phyloP scores from a whole-genome alignment of 2,329 filamentous ascomycete species.

The Raffaelea ambrosiae region DNA sequence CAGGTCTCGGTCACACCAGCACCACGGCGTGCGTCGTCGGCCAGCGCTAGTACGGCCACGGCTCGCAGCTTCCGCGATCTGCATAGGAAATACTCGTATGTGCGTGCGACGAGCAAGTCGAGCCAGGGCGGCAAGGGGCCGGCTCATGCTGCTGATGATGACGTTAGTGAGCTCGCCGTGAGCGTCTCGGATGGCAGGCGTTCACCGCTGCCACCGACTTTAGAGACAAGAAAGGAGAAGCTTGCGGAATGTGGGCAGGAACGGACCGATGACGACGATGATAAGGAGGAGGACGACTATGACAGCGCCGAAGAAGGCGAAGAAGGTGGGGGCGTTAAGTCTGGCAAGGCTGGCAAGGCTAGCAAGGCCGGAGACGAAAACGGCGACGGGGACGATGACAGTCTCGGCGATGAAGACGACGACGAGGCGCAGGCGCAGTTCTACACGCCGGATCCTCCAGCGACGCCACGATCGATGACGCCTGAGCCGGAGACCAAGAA shows the following conservation, averaged over 20 bases:
- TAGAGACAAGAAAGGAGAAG: conserved; percentile 23
- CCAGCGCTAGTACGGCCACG: conserved; percentile 59
- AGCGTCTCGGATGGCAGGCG: conserved; percentile 52
- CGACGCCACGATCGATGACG: conserved; percentile 16
- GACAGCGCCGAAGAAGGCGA: neutral
- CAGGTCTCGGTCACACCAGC: neutral
- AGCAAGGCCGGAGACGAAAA: conserved; percentile 9
- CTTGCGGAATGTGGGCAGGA: neutral
- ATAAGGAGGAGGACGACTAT: conserved; percentile 8
- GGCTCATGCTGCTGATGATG: conserved; percentile 39
- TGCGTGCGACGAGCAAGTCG: conserved; percentile 32
- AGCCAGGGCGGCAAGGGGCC: conserved; percentile 1
- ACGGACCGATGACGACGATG: conserved; percentile 5
- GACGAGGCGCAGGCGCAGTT: conserved; percentile 25
- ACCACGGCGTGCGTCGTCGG: conserved; percentile 43
- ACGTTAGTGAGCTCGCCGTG: conserved; percentile 48
- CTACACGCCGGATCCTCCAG: conserved; percentile 32
- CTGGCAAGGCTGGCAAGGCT: neutral
- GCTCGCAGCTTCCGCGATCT: conserved; percentile 56
- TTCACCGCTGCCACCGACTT: conserved; percentile 42
- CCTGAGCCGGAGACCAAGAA: neutral
- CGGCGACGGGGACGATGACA: conserved; percentile 15
- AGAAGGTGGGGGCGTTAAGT: neutral
- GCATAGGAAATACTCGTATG: conserved; percentile 50
- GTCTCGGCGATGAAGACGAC: conserved; percentile 20